Evolutionary conservation across 768 basidiomycete species (phyloP).

Genomic region (Kwoniella sp.): DNA sequence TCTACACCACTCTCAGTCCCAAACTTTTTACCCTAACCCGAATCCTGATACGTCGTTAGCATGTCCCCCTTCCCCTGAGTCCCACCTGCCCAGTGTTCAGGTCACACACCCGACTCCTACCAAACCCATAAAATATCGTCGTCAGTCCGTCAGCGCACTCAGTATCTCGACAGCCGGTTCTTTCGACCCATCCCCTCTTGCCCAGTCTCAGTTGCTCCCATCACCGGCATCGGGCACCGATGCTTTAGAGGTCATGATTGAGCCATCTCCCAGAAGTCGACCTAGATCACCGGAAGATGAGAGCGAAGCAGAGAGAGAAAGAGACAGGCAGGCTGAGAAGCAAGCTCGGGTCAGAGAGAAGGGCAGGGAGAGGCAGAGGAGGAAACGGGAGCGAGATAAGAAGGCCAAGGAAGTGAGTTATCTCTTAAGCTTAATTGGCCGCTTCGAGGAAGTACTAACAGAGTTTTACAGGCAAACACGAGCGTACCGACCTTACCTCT

Average conservation of each 20-base stretch:
- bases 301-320: constrained; percentile 27
- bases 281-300: constrained; percentile 28
- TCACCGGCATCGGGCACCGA: constrained; percentile 6
- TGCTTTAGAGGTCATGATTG: constrained; percentile 12
- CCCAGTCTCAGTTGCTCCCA: constrained; percentile 6
- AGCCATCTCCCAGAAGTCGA: not conserved
- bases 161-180: constrained; percentile 16
- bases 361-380: constrained; percentile 41
- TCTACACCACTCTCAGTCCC: not conserved
- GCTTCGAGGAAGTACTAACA: not conserved
- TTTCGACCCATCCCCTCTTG: constrained; percentile 9
- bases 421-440: not conserved
- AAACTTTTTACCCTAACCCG: not conserved
- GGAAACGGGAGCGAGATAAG: constrained; percentile 43
- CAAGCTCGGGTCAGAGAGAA: constrained; percentile 40
- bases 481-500: constrained; percentile 6
- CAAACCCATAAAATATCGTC: constrained; percentile 21
- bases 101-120: constrained; percentile 33
- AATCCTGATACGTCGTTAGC: not conserved
- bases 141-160: constrained; percentile 4
- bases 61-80: constrained; percentile 1
- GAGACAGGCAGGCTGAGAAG: constrained; percentile 21
- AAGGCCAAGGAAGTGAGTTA: constrained; percentile 36
- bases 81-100: constrained; percentile 21
- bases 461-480: not conserved